Base-by-base conservation (phyloP, 306 rosid genomes). In the Vigna nakashimae region DNA sequence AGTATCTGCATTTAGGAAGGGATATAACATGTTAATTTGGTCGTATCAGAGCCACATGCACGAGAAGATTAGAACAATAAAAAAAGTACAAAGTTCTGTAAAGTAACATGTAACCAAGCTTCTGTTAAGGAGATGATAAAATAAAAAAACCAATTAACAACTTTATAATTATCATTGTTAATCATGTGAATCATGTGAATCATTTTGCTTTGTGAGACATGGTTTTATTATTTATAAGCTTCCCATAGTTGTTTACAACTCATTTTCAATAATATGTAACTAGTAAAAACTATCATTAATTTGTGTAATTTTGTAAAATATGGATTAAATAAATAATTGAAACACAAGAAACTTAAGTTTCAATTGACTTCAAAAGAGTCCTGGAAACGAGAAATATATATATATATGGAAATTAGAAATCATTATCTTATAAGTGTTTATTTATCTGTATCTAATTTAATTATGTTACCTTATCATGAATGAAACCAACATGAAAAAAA, bases 41-140 rank as follows among this genome's bases (percentile, higher is more conserved):
- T 46, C 56, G 56, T 55, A 64, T 69, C 46, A 65, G 57, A 69
- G 9, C 24, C 82, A 84, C 84, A 75, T 84, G 82, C 72, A 46
- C 45, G 20, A 28, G 40, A 79, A 10, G 58, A 22, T 74, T 42
- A 17, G 7, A 69, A 15, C 24, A 18, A 64, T 80, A 46, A 56
- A 46, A 42, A 53, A 69, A 74, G 36, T 32, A 66, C 7, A 46
- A 52, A 11, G 16, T 49, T 50, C 18, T 75, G 59, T 20, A 51
- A 78, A 40, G 78, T 51, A 68, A 30, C 72, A 75, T 60, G 42
- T 14, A 55, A 17, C 17, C 17, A 67, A 45, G 52, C 75, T 32
- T 73, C 38, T 18, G 26, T 42, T 64, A 34, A 52, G 71, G 40
- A 51, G 38, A 34, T 0, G 9, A 4, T 28, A 43, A 77, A 24